Base-by-base conservation (phyloP, 805 yeast species). In the Schwanniomyces yamadae region DNA sequence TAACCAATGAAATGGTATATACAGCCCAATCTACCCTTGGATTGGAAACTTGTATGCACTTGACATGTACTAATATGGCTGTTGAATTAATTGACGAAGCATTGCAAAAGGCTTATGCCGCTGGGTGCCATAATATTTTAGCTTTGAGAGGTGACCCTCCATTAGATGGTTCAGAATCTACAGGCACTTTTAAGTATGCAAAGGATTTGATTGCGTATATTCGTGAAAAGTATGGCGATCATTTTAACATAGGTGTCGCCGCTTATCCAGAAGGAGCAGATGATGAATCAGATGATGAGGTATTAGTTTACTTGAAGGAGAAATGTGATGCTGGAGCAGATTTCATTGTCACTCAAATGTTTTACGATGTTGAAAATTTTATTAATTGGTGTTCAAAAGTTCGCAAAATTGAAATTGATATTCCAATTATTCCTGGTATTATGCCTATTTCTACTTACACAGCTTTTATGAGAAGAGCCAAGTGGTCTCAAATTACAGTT, bases 401-500 rank as follows among this genome's bases (percentile, higher is more conserved):
- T 37, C 76, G 91, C 48, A 78, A 71, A 15, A 67, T 69, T 15
- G 97, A 96, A 15, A 75, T 93, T 45, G 70, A 71, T 25, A 80
- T 86, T 35, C 98, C 98, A 19, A 85, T 93, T 46, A 82, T 93
- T 41, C 99, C 99, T 1, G 99, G 99, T 10, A 89, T 93, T 61
- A 93, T 93, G 99, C 99, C 99, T 15, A 90, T 93, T 40, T 81
- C 95, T n/a, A 87, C 96, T 3, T 90, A 91, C 63, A 84, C 95
- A 17, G 80, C 96, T 3, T 93, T 93, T 58, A 61, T 89, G 44
- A 82, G 99, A 68, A 79, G 99, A 59, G 96, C 96, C 13, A 80
- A 80, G 36, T 93, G 99, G 99, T 88, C 95, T 41, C 84, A 85
- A 53, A 82, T 93, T 49, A 62, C 74, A 26, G 73, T 93, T 40